Evolutionary conservation across 139 green algal genomes (phyloP).

Genomic region (Chlamydomonas schloesseri): DNA sequence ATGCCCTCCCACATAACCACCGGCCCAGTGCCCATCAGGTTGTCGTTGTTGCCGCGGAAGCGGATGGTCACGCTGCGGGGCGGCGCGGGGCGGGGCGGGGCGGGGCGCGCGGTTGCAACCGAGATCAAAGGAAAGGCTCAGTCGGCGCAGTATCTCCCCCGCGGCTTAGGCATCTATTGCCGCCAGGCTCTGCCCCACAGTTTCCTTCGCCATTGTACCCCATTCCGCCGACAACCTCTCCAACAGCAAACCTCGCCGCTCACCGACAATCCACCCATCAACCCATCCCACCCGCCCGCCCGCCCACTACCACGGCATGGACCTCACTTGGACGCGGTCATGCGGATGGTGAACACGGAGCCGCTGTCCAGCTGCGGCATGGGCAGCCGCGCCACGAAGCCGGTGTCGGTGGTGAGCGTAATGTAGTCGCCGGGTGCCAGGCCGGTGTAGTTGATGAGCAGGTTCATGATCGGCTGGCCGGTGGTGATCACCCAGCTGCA

Average conservation of each 20-base stretch:
- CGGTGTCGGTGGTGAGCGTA: background rate
- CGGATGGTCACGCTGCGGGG: slow-evolving; percentile 16
- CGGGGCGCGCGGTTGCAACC: too few relatives aligned
- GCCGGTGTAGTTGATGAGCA: background rate
- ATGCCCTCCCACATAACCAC: slow-evolving; percentile 1
- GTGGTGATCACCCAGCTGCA: slow-evolving; percentile 19
- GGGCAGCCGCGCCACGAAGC: background rate
- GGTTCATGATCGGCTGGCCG: background rate
- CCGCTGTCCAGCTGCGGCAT: background rate
- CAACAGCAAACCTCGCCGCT: too few relatives aligned
- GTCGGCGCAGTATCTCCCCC: too few relatives aligned
- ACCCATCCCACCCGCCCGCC: too few relatives aligned
- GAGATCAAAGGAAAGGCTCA: too few relatives aligned
- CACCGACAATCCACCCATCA: too few relatives aligned
- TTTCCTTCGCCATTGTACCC: too few relatives aligned
- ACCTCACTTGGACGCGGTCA: background rate
- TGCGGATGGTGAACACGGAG: background rate
- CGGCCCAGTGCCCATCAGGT: background rate
- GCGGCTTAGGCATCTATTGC: too few relatives aligned
- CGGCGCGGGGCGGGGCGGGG: too few relatives aligned
- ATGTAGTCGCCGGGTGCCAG: slow-evolving; percentile 1
- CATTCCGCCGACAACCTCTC: too few relatives aligned
- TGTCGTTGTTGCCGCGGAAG: background rate
- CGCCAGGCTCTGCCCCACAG: too few relatives aligned
- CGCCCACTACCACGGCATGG: background rate